These are phyloP conservation scores for Gossypium davidsonii DNA, from an alignment of 441 rosid species.

Conservation along the genomic window DNA sequence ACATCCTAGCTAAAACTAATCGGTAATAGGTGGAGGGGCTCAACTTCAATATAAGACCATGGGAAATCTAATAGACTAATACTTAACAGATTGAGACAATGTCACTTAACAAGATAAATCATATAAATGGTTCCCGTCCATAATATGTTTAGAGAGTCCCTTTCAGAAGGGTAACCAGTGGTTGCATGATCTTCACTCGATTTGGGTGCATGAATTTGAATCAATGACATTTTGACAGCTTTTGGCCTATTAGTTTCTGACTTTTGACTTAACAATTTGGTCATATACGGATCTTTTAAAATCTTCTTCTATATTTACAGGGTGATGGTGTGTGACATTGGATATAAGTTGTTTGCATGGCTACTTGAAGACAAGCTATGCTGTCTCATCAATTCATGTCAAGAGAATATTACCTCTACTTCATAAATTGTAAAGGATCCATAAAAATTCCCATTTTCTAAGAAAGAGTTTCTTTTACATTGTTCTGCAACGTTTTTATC, in stretches of 20 bases:
- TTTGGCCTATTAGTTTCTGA: neutral
- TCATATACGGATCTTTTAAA: neutral
- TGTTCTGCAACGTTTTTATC: neutral
- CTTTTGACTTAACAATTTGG: neutral
- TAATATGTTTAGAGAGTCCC: neutral
- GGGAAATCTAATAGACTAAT: neutral
- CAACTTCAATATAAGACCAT: neutral
- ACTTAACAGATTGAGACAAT: neutral
- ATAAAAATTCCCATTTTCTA: neutral
- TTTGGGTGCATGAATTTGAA: neutral
- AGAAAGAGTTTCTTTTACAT: neutral
- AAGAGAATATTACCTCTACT: neutral
- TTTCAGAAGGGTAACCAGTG: neutral
- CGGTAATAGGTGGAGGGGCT: neutral
- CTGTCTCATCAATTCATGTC: neutral
- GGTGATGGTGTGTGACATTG: neutral
- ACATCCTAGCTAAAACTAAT: neutral
- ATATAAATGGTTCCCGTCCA: neutral
- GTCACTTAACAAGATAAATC: neutral
- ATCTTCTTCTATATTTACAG: neutral
- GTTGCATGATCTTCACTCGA: neutral
- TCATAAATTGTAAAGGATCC: neutral
- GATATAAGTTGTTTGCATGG: slow-evolving; percentile 8
- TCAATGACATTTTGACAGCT: neutral
- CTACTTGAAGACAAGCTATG: slow-evolving; percentile 5